These are phyloP conservation scores for Baeospora myosura DNA, from an alignment of 1,284 basidiomycete species.

Conservation along the genomic window DNA sequence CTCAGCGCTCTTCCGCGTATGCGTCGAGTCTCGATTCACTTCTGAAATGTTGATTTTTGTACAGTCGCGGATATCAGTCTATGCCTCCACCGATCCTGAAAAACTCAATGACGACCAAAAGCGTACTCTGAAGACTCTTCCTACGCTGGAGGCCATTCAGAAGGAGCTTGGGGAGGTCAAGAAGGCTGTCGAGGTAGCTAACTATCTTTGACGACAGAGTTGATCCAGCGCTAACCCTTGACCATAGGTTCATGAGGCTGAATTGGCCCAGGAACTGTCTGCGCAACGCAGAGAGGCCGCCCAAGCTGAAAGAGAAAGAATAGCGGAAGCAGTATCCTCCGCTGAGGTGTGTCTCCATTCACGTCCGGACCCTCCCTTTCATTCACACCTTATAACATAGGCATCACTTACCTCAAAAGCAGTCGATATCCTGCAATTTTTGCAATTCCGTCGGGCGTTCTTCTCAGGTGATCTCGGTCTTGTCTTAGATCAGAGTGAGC, in stretches of 20 bases:
- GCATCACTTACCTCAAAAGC: slow-evolving; percentile 26
- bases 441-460: slow-evolving; percentile 58
- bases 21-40: slow-evolving; percentile 3
- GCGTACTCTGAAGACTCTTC: slow-evolving; percentile 59
- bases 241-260: slow-evolving; percentile 54
- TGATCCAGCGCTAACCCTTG: slow-evolving; percentile 1
- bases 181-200: slow-evolving; percentile 69
- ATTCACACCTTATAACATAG: not conserved
- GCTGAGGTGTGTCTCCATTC: slow-evolving; percentile 44
- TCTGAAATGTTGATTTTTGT: slow-evolving; percentile 8
- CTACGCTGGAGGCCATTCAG: slow-evolving; percentile 65
- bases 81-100: slow-evolving; percentile 56
- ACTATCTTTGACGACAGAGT: not conserved
- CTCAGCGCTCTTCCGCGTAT: slow-evolving; percentile 8
- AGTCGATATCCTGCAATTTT: slow-evolving; percentile 53
- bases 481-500: slow-evolving; percentile 44
- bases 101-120: slow-evolving; percentile 83
- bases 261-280: slow-evolving; percentile 48
- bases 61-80: slow-evolving; percentile 66
- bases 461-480: slow-evolving; percentile 37
- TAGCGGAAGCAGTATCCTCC: slow-evolving; percentile 47
- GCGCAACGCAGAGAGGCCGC: slow-evolving; percentile 47
- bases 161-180: slow-evolving; percentile 79
- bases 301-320: slow-evolving; percentile 43
- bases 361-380: not conserved